Evolutionary conservation across 805 yeast genomes (phyloP).

Genomic region (Sugiyamaella mastotermitis): DNA sequence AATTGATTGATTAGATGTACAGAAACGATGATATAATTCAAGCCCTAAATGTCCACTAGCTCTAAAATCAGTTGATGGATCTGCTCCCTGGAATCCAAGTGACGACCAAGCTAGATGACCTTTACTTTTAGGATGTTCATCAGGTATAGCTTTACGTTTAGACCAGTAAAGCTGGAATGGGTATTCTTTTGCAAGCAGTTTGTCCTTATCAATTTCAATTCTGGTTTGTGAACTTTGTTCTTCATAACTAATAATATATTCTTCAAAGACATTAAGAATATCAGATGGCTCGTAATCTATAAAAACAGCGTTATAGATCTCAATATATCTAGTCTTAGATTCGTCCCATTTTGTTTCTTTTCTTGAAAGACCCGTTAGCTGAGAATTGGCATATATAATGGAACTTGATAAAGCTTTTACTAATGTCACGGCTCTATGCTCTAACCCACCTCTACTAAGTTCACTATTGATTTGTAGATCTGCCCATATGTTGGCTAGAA

Average conservation of each 20-base stretch:
- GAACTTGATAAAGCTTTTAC: no score
- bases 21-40: constrained; percentile 19
- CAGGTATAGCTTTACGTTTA: constrained; percentile 3
- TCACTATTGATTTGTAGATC: no score
- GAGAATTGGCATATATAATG: no score
- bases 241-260: not conserved
- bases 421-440: no score
- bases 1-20: constrained; percentile 12
- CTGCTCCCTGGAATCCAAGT: constrained; percentile 35
- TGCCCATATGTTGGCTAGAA: no score
- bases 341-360: constrained; percentile 8
- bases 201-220: not conserved
- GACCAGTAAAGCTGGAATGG: not conserved
- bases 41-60: constrained; percentile 30
- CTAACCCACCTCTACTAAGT: no score
- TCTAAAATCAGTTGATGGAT: constrained; percentile 34
- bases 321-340: constrained; percentile 2
- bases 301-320: constrained; percentile 10
- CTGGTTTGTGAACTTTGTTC: not conserved
- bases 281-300: not conserved
- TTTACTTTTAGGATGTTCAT: constrained; percentile 1
- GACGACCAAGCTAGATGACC: constrained; percentile 28
- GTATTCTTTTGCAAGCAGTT: not conserved
- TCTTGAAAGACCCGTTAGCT: not conserved
- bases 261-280: not conserved